Evolutionary conservation across 1,284 basidiomycete species (phyloP).

Genomic region (Prillingera fragicola): DNA sequence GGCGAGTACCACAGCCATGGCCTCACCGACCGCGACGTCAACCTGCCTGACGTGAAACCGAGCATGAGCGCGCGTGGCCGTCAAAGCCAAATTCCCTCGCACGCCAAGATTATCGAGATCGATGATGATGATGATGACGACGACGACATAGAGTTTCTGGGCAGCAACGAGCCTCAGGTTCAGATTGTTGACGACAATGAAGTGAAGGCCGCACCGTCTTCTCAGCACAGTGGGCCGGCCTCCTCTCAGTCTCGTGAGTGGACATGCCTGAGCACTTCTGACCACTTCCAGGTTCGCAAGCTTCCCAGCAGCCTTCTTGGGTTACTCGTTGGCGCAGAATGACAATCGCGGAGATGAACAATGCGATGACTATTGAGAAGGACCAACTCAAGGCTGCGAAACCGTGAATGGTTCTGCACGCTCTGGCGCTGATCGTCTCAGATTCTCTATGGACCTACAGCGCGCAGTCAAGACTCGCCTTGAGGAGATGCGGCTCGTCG

Average conservation of each 20-base stretch:
- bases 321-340: not conserved
- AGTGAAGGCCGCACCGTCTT: not conserved
- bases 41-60: too few relatives aligned
- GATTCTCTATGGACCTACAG: too few relatives aligned
- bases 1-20: too few relatives aligned
- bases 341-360: constrained; percentile 3
- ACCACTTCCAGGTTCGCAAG: not conserved
- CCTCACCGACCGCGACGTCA: too few relatives aligned
- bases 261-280: not conserved
- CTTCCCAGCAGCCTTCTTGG: not conserved
- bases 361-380: constrained; percentile 3
- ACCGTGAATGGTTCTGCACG: not conserved
- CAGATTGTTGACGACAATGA: constrained; percentile 12
- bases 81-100: constrained; percentile 1
- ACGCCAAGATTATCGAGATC: not conserved
- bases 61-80: too few relatives aligned
- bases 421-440: too few relatives aligned
- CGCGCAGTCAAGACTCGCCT: not conserved
- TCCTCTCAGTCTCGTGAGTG: not conserved
- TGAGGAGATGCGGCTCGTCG: not conserved
- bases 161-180: not conserved
- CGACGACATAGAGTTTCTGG: constrained; percentile 5
- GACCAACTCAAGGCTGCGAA: not conserved
- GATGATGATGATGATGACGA: constrained; percentile 2
- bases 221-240: not conserved